Evolutionary conservation across 164 flowering plant species (phyloP).

Genomic region (Macadamia tetraphylla): DNA sequence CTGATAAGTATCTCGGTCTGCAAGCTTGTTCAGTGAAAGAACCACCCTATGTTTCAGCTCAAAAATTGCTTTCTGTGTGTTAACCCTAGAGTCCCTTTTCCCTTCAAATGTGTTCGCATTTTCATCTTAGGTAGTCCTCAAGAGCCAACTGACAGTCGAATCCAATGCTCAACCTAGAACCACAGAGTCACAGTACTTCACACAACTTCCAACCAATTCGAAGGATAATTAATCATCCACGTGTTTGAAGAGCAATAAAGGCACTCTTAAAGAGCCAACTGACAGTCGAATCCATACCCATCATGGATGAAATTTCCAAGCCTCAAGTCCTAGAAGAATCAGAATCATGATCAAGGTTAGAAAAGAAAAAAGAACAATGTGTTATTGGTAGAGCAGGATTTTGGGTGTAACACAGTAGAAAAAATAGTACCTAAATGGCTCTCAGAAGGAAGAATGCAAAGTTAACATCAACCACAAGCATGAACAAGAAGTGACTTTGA

Average conservation of each 20-base stretch:
- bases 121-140: constrained; percentile 27
- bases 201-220: not conserved
- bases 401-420: not conserved
- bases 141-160: too few relatives aligned
- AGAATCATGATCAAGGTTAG: not conserved
- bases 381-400: not conserved
- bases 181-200: too few relatives aligned
- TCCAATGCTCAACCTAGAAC: not conserved
- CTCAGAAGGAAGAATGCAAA: not conserved
- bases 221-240: not conserved
- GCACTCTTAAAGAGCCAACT: not conserved
- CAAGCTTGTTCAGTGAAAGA: constrained; percentile 66
- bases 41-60: constrained; percentile 69
- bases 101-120: constrained; percentile 30
- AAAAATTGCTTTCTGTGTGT: constrained; percentile 41
- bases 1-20: constrained; percentile 79
- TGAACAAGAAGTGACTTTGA: not conserved
- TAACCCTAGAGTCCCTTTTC: constrained; percentile 33
- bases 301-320: not conserved
- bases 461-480: not conserved
- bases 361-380: not conserved
- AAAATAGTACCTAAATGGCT: not conserved
- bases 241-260: constrained; percentile 4
- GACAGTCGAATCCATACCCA: not conserved
- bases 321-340: not conserved